Evolutionary conservation across 768 basidiomycete species (phyloP).

Genomic region (Dentipellis fragilis): DNA sequence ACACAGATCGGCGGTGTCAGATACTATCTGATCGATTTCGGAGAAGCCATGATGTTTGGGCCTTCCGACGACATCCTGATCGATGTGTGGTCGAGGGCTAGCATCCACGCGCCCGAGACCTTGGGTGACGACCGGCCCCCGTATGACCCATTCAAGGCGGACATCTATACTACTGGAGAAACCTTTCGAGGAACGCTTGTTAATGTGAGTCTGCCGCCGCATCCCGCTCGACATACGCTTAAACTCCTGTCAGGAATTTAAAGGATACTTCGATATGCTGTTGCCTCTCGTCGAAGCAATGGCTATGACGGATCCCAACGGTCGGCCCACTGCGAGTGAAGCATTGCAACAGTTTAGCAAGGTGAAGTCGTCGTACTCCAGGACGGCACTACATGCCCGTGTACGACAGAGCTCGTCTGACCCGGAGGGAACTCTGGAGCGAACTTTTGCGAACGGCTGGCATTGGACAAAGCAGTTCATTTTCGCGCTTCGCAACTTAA

Average conservation of each 20-base stretch:
- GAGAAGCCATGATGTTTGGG: background rate
- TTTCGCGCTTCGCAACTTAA: background rate
- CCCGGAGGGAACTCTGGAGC: background rate
- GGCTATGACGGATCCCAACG: background rate
- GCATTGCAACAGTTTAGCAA: background rate
- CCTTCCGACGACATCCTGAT: background rate
- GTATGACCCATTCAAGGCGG: background rate
- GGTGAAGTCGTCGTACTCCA: background rate
- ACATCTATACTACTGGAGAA: background rate
- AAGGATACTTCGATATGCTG: background rate
- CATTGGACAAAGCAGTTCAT: background rate
- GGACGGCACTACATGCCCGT: background rate
- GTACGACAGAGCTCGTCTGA: background rate
- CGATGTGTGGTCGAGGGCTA: background rate
- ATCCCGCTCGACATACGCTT: background rate
- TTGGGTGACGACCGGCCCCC: background rate
- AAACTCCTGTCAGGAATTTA: background rate
- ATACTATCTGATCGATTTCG: background rate
- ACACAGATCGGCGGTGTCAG: background rate
- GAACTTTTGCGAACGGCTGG: background rate
- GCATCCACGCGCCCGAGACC: background rate
- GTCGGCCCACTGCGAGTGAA: background rate
- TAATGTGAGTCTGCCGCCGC: background rate
- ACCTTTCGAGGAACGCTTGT: background rate
- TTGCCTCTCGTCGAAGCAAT: background rate